Conservation (phyloP, 2,329 filamentous ascomycete species). For the Venturia nashicola region DNA sequence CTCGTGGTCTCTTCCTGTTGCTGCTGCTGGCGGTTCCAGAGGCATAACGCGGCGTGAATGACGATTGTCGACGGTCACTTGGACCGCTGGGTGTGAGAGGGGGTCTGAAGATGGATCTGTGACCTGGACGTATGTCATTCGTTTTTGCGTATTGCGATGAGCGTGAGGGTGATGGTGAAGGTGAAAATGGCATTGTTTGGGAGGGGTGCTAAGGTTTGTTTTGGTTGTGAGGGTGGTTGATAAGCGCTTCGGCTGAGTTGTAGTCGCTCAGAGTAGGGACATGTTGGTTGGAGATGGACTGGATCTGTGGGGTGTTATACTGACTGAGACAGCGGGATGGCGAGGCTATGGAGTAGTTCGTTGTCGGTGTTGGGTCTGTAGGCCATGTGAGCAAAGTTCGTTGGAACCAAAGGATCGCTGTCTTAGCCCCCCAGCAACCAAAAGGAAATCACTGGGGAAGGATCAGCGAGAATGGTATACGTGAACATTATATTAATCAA, state of each 20-base stretch:
- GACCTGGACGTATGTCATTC: not conserved
- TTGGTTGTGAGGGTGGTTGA: not conserved
- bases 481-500: not conserved
- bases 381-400: not conserved
- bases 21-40: slow-evolving; percentile 4
- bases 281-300: not conserved
- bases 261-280: not conserved
- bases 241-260: not conserved
- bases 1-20: slow-evolving; percentile 2
- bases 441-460: not conserved
- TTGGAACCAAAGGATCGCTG: not conserved
- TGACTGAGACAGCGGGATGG: not conserved
- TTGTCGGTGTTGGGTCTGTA: not conserved
- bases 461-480: not conserved
- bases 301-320: not conserved
- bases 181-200: slow-evolving; percentile 1
- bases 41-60: slow-evolving; percentile 3
- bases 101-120: not conserved
- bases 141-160: not conserved
- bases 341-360: not conserved
- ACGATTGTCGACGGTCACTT: not conserved
- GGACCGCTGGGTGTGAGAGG: not conserved
- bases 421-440: not conserved
- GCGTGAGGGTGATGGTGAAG: not conserved
- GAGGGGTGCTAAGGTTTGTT: not conserved